Evolutionary conservation across 345 rosid genomes (phyloP).

Genomic region (Eucalyptus brandiana): DNA sequence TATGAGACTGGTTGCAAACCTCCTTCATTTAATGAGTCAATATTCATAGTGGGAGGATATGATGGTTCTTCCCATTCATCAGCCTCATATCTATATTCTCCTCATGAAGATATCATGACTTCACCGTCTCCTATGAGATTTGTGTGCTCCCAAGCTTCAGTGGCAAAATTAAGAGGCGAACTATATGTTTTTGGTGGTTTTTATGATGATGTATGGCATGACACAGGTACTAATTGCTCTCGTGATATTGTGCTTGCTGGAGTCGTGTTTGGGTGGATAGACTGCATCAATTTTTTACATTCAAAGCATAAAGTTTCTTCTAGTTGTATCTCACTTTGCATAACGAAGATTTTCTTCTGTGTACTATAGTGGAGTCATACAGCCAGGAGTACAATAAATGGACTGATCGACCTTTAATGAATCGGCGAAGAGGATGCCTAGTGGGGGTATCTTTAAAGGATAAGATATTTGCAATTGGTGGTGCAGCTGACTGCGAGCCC

Average conservation of each 20-base stretch:
- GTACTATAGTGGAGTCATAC: background rate
- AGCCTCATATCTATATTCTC: no score
- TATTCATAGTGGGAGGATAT: no score
- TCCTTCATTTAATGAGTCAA: no score
- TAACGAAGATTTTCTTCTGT: background rate
- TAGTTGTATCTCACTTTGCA: background rate
- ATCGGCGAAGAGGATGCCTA: conserved; percentile 8
- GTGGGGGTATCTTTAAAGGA: conserved; percentile 9
- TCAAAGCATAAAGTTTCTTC: background rate
- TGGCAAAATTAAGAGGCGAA: no score
- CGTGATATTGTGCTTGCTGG: background rate
- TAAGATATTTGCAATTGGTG: conserved; percentile 22
- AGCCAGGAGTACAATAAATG: conserved; percentile 5
- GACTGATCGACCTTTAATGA: conserved; percentile 14
- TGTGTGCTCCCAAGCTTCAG: no score
- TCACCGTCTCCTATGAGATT: no score
- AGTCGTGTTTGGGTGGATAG: background rate
- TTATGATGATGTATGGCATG: conserved; percentile 7
- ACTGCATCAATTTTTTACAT: background rate
- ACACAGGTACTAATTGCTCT: conserved; percentile 9
- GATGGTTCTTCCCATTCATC: no score
- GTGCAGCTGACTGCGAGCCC: conserved; percentile 6
- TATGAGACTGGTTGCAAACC: no score
- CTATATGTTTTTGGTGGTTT: background rate
- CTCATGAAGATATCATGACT: no score